Evolutionary conservation across 495 filamentous ascomycete species (phyloP), one percentile per base, ranked within the genome.

Genomic region (Penicillium coprophilum): DNA sequence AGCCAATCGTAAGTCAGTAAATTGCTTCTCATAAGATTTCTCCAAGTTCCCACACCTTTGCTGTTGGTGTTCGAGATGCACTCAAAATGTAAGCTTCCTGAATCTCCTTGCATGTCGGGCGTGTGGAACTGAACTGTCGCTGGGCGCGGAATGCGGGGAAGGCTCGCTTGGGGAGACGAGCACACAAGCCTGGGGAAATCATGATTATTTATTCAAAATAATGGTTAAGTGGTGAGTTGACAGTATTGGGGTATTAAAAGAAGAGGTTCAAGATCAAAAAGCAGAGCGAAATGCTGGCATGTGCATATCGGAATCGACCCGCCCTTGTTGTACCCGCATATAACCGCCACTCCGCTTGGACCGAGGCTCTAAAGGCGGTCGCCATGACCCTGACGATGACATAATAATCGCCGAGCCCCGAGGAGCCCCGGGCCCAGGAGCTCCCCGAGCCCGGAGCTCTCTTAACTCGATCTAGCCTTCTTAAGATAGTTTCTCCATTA

Each of bases 41-140:
- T 34, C 36, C 4, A 44, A 21, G 12, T 9, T 11, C 27, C 51
- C 72, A 49, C 63, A 96, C 92, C 80, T 90, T 94, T 52, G 84
- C 88, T 31, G 90, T 92, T 8, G 93, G 92, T 40, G 93, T 98
- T 53, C 93, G 83, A 17, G 91, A 83, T 20, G 87, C 93, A 65
- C 87, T 88, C 40, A 98, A 69, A 63, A 98, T 96, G 73, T 97
- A 98, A 24, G 86, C 92, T 64, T 96, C 91, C 58, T 86, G 85
- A 39, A 95, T 82, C 66, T 95, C 87, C 77, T 83, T 80, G 49
- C 68, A 75, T n/a, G 72, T 71, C 28, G 75, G 68, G 32, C 81
- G 67, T 58, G 87, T 80, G 34, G 82, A 80, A 60, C 83, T 87
- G 69, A 96, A 90, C 55, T 85, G 79, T 57, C 89, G 82, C 49